Percentiles rank a stretch among this genome's conserved stretches.
Conservation (phyloP, 352 stramenopile genomes). For the Globisporangium echinulatum region DNA sequence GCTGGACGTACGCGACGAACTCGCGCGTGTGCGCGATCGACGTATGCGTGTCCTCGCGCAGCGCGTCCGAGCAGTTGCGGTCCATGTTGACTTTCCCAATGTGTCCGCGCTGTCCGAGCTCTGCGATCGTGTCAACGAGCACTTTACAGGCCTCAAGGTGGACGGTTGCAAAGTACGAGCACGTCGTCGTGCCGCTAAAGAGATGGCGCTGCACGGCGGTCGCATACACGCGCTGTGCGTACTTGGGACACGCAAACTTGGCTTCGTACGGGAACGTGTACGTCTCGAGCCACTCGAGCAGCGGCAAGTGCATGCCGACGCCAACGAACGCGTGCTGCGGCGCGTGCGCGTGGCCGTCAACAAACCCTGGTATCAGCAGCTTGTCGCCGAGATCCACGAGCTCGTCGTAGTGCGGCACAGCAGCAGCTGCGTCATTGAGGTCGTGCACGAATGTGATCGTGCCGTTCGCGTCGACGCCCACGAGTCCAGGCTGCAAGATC, state of each 20-base stretch:
- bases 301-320: constrained; percentile 89
- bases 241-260: constrained; percentile 58
- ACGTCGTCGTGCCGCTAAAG: constrained; percentile 89
- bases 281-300: constrained; percentile 92
- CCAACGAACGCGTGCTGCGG: constrained; percentile 92
- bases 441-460: constrained; percentile 46
- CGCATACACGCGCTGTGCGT: constrained; percentile 81
- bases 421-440: constrained; percentile 9
- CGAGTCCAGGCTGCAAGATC: constrained; percentile 54
- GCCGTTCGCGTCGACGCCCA: constrained; percentile 43
- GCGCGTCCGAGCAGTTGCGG: constrained; percentile 76
- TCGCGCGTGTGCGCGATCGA: constrained; percentile 79
- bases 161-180: constrained; percentile 92
- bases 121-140: constrained; percentile 82
- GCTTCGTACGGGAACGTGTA: constrained; percentile 93
- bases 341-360: constrained; percentile 93
- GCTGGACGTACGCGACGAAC: constrained; percentile 86
- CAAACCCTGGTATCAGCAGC: constrained; percentile 90
- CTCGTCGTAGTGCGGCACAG: constrained; percentile 26
- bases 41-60: constrained; percentile 82
- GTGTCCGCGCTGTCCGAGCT: constrained; percentile 85
- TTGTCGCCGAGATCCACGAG: constrained; percentile 64
- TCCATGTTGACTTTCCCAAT: constrained; percentile 97
- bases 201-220: constrained; percentile 86
- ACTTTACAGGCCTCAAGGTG: constrained; percentile 88